Evolutionary conservation across 208 protist genomes (phyloP).

Genomic region (Trypanosoma melophagium): DNA sequence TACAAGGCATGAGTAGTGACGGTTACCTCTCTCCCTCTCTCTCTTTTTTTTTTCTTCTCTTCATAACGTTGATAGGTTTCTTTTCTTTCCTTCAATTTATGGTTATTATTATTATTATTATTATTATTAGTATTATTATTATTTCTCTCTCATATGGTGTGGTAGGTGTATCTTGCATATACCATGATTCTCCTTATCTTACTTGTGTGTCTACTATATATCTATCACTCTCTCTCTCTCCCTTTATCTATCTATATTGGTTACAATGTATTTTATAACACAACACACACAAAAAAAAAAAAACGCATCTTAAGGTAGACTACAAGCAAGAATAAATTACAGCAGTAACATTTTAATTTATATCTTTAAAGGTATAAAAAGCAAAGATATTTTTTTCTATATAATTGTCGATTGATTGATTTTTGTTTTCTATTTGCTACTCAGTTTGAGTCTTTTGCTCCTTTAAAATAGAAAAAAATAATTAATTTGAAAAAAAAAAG

Average conservation of each 20-base stretch:
- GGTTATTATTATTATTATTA: slow-evolving; percentile 21
- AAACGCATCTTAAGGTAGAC: slow-evolving; percentile 7
- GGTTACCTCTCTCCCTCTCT: slow-evolving; percentile 9
- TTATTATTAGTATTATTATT: slow-evolving; percentile 7
- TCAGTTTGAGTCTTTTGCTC: too few relatives aligned
- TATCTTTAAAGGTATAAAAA: background rate
- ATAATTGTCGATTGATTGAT: background rate
- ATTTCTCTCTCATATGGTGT: too few relatives aligned
- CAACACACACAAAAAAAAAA: slow-evolving; percentile 11
- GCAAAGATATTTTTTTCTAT: slow-evolving; percentile 13
- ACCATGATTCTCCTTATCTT: too few relatives aligned
- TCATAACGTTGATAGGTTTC: background rate
- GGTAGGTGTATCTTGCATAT: too few relatives aligned
- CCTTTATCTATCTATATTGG: background rate
- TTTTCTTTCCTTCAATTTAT: background rate
- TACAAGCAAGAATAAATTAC: background rate
- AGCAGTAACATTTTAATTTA: background rate
- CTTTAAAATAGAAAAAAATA: too few relatives aligned
- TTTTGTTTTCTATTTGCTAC: background rate
- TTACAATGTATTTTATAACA: slow-evolving; percentile 2
- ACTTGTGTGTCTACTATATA: too few relatives aligned
- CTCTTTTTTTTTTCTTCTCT: slow-evolving; percentile 10
- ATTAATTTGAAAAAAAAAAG: too few relatives aligned
- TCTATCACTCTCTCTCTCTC: background rate
- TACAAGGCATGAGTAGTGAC: too few relatives aligned